Conservation (phyloP, 768 basidiomycete species). For the Coprinopsis cinerea region DNA sequence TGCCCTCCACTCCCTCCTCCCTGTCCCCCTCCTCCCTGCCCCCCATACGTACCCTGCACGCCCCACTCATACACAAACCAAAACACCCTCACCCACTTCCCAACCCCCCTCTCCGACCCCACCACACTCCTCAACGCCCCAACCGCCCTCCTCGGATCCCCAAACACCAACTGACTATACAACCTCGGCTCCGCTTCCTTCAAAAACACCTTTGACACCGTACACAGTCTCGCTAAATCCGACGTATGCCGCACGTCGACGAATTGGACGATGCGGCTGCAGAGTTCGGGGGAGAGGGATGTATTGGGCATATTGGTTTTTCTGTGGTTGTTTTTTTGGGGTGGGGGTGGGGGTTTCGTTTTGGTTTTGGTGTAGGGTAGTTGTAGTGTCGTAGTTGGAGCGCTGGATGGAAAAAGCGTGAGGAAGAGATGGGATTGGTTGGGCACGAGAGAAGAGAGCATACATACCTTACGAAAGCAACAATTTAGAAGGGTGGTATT, state of each 20-base stretch:
- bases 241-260: conserved; percentile 20
- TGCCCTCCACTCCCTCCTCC: no score
- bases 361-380: no score
- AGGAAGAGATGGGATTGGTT: no score
- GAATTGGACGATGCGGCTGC: conserved; percentile 33
- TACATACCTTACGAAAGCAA: no score
- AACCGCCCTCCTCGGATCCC: conserved; percentile 28
- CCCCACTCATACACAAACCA: conserved; percentile 27
- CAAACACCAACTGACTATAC: conserved; percentile 37
- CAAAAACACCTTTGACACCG: conserved; percentile 42
- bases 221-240: conserved; percentile 37
- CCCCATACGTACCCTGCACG: conserved; percentile 16
- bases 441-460: no score
- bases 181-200: conserved; percentile 40
- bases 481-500: no score
- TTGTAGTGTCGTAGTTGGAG: background rate
- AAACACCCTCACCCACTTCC: conserved; percentile 37
- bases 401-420: no score
- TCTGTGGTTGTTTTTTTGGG: background rate
- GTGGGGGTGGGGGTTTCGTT: no score
- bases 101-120: conserved; percentile 30
- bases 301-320: conserved; percentile 1
- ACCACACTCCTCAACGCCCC: conserved; percentile 34
- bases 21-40: no score
- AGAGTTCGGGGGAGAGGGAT: conserved; percentile 38